Evolutionary conservation across 805 yeast genomes (phyloP).

Genomic region (Barnettozyma salicaria): DNA sequence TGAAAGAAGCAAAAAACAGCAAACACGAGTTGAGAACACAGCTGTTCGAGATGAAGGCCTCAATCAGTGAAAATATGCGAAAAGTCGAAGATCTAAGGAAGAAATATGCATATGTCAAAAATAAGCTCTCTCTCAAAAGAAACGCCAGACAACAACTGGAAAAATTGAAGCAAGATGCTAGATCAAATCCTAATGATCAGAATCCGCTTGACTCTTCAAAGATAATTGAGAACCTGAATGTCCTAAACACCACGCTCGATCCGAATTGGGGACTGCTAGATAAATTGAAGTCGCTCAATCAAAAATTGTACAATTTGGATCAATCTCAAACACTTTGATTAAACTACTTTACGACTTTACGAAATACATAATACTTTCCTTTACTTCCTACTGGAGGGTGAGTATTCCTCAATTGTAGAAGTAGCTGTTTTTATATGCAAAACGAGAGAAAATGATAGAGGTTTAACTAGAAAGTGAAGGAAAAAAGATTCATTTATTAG

Average conservation of each 20-base stretch:
- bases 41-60: constrained; percentile 27
- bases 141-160: constrained; percentile 12
- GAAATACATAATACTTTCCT: no score
- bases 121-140: constrained; percentile 16
- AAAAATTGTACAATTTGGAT: constrained; percentile 11
- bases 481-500: no score
- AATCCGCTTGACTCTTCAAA: constrained; percentile 2
- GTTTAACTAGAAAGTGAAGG: no score
- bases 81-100: constrained; percentile 23
- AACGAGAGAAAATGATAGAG: no score
- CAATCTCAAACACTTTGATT: not conserved
- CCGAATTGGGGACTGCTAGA: constrained; percentile 22
- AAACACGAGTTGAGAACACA: constrained; percentile 28
- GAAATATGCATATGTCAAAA: constrained; percentile 22
- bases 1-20: constrained; percentile 24
- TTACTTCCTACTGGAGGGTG: no score
- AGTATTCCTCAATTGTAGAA: no score
- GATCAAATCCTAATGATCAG: not conserved
- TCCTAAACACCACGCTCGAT: constrained; percentile 26
- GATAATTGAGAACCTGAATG: constrained; percentile 23
- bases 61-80: constrained; percentile 22
- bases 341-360: no score
- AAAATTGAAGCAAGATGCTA: constrained; percentile 2
- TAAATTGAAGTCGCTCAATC: constrained; percentile 13
- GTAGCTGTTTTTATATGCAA: no score